Evolutionary conservation across 2,329 filamentous ascomycete species (phyloP), one percentile per base, ranked within the genome.

Genomic region (Tolypocladium pustulatum): DNA sequence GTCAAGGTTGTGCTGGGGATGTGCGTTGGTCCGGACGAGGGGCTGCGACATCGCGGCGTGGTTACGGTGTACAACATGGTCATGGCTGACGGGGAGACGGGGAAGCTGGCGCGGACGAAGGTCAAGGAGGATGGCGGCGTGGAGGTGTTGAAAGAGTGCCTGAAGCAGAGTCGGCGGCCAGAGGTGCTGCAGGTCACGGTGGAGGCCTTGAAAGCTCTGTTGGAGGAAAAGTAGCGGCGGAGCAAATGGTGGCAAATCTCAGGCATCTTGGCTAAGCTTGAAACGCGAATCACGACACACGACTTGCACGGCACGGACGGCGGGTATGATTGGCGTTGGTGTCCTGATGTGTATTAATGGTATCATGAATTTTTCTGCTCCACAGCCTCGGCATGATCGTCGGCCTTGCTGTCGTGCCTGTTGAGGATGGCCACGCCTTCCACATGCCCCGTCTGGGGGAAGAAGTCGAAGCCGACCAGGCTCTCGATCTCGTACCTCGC

Each of bases 381-480:
- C 25, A 15, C 41, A 4, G 25, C 25, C 38, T 38, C 32, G 12
- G 54, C 27, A 2, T 38, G 27, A 30, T 61, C 64, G 58, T 59
- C 61, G 56, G 62, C 61, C 58, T 57, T 60, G 60, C 70, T 68
- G 40, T 83, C 81, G 17, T 83, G 77, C 62, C 83, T 75, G 63
- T 83, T 87, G 65, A 88, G 69, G 38, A 88, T 81, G 5, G 83
- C 84, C 46, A 88, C 84, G 53, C 86, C 84, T 69, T 89, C 86
- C 0, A 88, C 86, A 67, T 89, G 86, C 1, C 82, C 80, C 25
- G 86, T 88, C 74, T 97, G 93, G 15, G 94, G 94, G 74, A 99
- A 99, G 73, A 99, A 97, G 71, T 99, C 94, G 69, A 97, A 97
- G 0, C 93, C 94, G 54, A 88, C 81, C 54, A 99, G 74, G 69